These are phyloP conservation scores for Schizothecium vesticola DNA, from an alignment of 495 filamentous ascomycete species.

Conservation along the genomic window DNA sequence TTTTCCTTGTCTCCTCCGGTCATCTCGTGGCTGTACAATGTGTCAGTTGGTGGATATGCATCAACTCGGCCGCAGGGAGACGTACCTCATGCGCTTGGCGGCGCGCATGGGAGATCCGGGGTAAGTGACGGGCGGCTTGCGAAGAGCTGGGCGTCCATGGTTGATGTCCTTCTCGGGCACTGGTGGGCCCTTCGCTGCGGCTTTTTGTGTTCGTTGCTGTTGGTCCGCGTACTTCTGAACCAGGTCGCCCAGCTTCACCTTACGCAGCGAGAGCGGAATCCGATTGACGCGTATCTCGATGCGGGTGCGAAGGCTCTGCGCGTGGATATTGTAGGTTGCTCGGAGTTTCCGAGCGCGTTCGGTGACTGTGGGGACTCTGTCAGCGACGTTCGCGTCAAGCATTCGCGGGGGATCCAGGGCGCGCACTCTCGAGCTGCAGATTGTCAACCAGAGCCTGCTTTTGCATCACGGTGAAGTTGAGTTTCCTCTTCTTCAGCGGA, in stretches of 20 bases:
- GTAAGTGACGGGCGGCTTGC: background rate
- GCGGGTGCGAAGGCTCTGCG: conserved; percentile 73
- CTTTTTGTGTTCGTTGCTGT: conserved; percentile 18
- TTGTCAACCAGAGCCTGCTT: conserved; percentile 92
- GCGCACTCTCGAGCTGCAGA: conserved; percentile 83
- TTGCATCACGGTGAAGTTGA: conserved; percentile 67
- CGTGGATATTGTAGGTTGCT: conserved; percentile 83
- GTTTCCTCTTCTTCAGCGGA: conserved; percentile 54
- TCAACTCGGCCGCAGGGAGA: background rate
- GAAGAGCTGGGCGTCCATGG: conserved; percentile 11
- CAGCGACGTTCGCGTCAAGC: conserved; percentile 10
- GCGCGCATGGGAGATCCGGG: conserved; percentile 31
- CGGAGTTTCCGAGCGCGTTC: conserved; percentile 87
- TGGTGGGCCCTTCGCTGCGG: conserved; percentile 18
- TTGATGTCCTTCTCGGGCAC: conserved; percentile 32
- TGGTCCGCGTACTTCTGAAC: conserved; percentile 41
- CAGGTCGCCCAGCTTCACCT: conserved; percentile 78
- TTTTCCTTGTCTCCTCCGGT: conserved; percentile 76
- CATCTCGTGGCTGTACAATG: conserved; percentile 52
- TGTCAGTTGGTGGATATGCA: conserved; percentile 15
- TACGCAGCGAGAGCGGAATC: conserved; percentile 74
- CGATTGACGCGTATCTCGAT: conserved; percentile 94
- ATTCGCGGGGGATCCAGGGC: background rate
- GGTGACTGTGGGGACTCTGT: conserved; percentile 56
- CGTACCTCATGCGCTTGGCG: conserved; percentile 59